phyloP scores from a whole-genome alignment of 306 rosid species.

The Lithocarpus polystachyus region DNA sequence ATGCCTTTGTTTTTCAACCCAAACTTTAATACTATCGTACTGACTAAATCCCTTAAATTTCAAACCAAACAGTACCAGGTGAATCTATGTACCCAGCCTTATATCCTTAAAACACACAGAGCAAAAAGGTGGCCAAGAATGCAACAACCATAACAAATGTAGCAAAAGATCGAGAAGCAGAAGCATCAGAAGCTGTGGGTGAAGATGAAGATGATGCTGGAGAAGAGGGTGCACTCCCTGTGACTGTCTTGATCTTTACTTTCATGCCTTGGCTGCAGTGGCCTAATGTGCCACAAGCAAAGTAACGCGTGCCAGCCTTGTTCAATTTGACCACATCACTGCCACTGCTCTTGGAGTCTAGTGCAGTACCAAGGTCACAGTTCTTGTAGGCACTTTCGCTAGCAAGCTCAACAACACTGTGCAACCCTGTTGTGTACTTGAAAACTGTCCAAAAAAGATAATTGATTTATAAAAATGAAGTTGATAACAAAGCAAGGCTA shows the following conservation, averaged over 20 bases:
- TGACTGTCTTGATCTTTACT: conserved; percentile 45
- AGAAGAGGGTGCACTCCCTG: conserved; percentile 50
- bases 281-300: conserved; percentile 76
- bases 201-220: conserved; percentile 39
- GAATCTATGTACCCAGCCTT: neutral
- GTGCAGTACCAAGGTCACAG: conserved; percentile 52
- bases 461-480: neutral
- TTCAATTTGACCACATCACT: conserved; percentile 48
- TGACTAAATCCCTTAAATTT: neutral
- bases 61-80: neutral
- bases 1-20: neutral
- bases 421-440: conserved; percentile 72
- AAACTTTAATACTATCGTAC: neutral
- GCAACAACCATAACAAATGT: conserved; percentile 22
- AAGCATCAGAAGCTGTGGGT: conserved; percentile 27
- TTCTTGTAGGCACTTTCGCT: conserved; percentile 63
- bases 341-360: conserved; percentile 57
- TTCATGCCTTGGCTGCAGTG: conserved; percentile 90
- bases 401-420: conserved; percentile 58
- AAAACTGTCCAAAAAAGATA: conserved; percentile 44
- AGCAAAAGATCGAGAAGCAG: conserved; percentile 25
- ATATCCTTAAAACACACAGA: conserved; percentile 20
- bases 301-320: conserved; percentile 59
- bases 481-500: neutral
- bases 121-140: conserved; percentile 13